Evolutionary conservation across 305 asterid genomes (phyloP).

Genomic region (Fraxinus sp.): DNA sequence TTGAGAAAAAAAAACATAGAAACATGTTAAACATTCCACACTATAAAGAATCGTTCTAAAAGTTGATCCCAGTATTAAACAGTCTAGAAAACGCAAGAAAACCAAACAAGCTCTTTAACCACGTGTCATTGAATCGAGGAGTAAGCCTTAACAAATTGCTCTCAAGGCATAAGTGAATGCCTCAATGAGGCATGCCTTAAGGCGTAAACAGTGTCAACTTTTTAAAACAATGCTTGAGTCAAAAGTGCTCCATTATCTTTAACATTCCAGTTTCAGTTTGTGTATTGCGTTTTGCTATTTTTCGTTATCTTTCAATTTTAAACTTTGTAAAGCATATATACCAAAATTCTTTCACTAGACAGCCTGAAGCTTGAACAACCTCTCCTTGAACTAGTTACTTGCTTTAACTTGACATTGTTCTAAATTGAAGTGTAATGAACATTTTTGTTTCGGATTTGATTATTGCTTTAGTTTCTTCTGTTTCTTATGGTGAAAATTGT

Average conservation of each 20-base stretch:
- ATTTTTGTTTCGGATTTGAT: background rate
- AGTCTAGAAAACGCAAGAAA: background rate
- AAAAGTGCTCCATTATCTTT: background rate
- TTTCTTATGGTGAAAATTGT: slow-evolving; percentile 1
- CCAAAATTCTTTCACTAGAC: background rate
- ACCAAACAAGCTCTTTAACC: background rate
- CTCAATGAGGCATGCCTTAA: background rate
- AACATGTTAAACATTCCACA: background rate
- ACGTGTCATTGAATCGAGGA: background rate
- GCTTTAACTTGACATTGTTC: background rate
- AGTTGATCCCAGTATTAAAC: background rate
- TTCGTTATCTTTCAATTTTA: background rate
- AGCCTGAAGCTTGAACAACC: background rate
- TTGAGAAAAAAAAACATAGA: background rate
- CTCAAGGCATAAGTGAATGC: background rate
- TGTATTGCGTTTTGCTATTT: background rate
- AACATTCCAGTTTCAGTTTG: background rate
- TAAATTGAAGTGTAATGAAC: background rate
- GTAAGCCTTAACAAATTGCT: background rate
- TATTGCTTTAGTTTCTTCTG: slow-evolving; percentile 16
- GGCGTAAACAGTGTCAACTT: background rate
- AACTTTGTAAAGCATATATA: background rate
- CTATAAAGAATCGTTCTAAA: background rate
- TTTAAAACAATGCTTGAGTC: background rate
- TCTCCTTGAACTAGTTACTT: background rate